Evolutionary conservation across 164 flowering plant genomes (phyloP), one percentile per base, ranked within the genome.

Genomic region (Tetrastigma voinierianum): DNA sequence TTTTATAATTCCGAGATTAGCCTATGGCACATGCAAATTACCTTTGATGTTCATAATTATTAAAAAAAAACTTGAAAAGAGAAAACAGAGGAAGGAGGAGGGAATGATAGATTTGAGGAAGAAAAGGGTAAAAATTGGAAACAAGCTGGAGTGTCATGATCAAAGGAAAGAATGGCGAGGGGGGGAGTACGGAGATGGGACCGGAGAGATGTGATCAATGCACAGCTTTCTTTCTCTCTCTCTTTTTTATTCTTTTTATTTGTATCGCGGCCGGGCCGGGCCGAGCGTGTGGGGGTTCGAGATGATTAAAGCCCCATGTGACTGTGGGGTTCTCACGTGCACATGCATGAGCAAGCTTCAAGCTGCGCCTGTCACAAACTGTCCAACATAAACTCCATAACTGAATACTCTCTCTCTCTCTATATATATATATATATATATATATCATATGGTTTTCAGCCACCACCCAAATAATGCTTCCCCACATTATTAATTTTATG

Each of bases 241-340:
- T 10, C 58, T 40, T 46, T 24, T 49, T 63, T 15, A 40, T 40
- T 47, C 57, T 55, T 51, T 32, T 4, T 53, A 21, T 10, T 24
- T 3, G 16, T 59, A 51, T 20, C 40, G 66, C 40, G 66, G 48
- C 53, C 52, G 62, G n/a, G n/a, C n/a, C n/a, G n/a, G n/a, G n/a
- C n/a, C n/a, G n/a, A 40, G 21, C 43, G 24, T 52, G 12, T 7
- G 67, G 64, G 61, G 62, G 10, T 52, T 60, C 13, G 55, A 67
- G 68, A 77, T 76, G 73, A 82, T 81, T 80, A 76, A 65, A 71
- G 60, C 48, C 76, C 80, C 88, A 83, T 81, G 91, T 81, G 84
- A 77, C 21, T 53, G 76, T 75, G 80, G 81, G 80, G 62, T 48
- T 32, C 63, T 71, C 75, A 67, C 77, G 62, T 81, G 85, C 89